A percentile compares a stretch with the other conserved stretches of the same genome.
Evolutionary conservation across 805 yeast species (phyloP).

Genomic region (Zygotorulaspora danielsina): DNA sequence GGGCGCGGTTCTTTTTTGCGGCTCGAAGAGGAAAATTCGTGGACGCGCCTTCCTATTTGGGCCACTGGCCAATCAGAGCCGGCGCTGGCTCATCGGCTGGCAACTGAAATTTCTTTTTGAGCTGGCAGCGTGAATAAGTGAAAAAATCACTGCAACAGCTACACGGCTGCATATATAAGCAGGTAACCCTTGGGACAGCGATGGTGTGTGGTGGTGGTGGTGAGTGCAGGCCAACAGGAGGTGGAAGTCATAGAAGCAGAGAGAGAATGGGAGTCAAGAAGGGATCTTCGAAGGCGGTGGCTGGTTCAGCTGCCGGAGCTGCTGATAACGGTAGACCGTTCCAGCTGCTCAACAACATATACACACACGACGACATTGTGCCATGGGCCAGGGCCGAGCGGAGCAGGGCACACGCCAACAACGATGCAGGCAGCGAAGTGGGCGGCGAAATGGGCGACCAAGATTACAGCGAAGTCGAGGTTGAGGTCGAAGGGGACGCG

Average conservation of each 20-base stretch:
- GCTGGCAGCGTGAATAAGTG: background rate
- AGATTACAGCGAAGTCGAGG: background rate
- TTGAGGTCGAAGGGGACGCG: too few species aligned
- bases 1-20: background rate
- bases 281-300: slow-evolving; percentile 1
- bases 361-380: slow-evolving; percentile 28
- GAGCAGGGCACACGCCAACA: background rate
- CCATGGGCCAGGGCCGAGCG: slow-evolving; percentile 12
- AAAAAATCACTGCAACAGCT: background rate
- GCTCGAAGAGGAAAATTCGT: background rate
- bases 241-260: background rate
- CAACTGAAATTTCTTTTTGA: slow-evolving; percentile 2
- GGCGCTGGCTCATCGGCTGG: slow-evolving; percentile 1
- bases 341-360: slow-evolving; percentile 24
- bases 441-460: background rate
- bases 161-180: background rate
- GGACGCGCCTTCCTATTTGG: background rate
- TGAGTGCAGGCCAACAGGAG: background rate
- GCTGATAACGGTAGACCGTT: slow-evolving; percentile 14
- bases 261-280: slow-evolving; percentile 8
- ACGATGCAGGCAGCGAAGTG: slow-evolving; percentile 2
- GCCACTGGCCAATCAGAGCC: background rate
- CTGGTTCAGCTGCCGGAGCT: background rate
- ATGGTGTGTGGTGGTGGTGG: background rate
- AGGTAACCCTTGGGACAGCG: background rate